Base-by-base conservation (phyloP, 2,329 filamentous ascomycete species). In the Trichophyton verrucosum region DNA sequence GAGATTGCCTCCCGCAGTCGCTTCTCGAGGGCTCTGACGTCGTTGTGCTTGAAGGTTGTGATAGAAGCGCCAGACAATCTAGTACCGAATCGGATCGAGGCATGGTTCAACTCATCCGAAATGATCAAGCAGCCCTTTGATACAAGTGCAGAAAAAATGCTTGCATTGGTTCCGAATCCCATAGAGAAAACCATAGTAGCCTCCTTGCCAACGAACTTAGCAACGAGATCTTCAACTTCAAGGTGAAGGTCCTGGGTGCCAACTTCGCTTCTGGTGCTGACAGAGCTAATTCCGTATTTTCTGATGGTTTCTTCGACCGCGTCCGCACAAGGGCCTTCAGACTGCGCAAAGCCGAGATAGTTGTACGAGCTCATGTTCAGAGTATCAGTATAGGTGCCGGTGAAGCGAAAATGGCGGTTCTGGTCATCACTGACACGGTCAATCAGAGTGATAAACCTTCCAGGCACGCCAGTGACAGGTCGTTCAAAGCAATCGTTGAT, bases 351-450 rank as follows among this genome's bases (percentile, higher is more conserved):
- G 49, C 94, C 94, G 24, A 99, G 88, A 72, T 99, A 99, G 76
- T 99, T 99, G 82, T 99, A 99, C 1, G 94, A 99, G 78, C 92
- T 96, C 87, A 99, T 88, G 77, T 99, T 99, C 68, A 99, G 79
- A 0, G 94, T 97, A 75, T 99, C 90, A 1, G 92, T 97, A 62
- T 84, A 87, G 56, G 90, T 95, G 61, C 94, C 94, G 1, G 89
- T 91, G 74, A 91, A 86, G 72, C 88, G 84, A 79, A 96, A 99
- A 62, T 87, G 86, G 69, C 87, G 82, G 77, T 99, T 99, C 79
- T 89, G 91, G 72, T 99, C 90, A 71, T 92, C 83, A 2, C 91
- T 95, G 68, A 84, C 87, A 70, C 94, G 89, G 74, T 97, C 92
- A 67, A 97, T 82, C 44, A 99, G 80, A 24, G 89, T 97, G 69